Base-by-base conservation (phyloP, 169 alveolate species). In the Eimeria acervulina region DNA sequence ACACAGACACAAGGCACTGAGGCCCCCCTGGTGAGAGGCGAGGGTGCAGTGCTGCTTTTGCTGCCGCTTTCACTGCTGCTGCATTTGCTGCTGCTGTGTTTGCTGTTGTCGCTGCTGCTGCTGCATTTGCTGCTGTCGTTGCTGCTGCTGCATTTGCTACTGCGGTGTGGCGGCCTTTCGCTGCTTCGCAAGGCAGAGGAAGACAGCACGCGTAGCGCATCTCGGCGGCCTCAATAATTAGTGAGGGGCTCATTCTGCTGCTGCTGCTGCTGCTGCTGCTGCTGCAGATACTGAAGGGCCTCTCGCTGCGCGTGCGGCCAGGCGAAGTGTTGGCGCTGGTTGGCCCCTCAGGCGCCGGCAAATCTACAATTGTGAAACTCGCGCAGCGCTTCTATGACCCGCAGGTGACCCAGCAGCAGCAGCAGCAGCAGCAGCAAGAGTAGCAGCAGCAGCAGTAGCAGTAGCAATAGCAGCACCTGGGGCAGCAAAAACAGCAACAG, bases 261-360 rank as follows among this genome's bases (percentile, higher is more conserved):
- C 80, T 68, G 80, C 80, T 68, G 80, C 28, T 26, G 90, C 90
- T 55, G 84, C 84, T 55, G 80, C 66, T 52, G 81, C 61, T 90
- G 40, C 61, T 70, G 59, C 95, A 95, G 91, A 84, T 95, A 31
- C 89, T 72, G 47, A 23, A 96, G 44, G 95, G 95, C 52, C 94
- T 98, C 87, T 96, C 97, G 92, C 87, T 98, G 72, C 96, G 96
- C 47, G 94, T 97, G 10, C 61, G 74, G 28, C 95, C 97, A 23
- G 98, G 98, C 47, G 95, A 97, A 89, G 95, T 96, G 36, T 96
- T 97, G 38, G 99, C 99, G 36, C 92, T 98, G 70, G 99, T 98
- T 10, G 99, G 99, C 36, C 98, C 97, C 59, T 96, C 98, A 15
- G 99, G 99, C 28, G 95, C 98, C 52, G 99, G 99, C 42, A 98